Base-by-base conservation (phyloP, 345 rosid species). In the Cardiospermum halicacabum region DNA sequence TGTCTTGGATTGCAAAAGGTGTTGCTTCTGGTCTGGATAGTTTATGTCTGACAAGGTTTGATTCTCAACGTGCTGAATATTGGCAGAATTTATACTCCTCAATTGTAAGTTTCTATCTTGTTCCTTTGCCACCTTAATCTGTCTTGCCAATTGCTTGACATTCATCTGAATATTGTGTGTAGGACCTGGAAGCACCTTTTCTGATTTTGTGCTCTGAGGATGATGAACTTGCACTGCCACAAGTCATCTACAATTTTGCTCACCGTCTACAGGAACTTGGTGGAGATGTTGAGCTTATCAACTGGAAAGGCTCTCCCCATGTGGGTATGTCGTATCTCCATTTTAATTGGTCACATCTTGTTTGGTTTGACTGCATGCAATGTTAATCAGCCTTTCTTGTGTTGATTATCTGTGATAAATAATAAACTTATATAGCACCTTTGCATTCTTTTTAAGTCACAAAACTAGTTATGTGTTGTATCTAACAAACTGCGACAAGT, bases 171-270 rank as follows among this genome's bases (percentile, higher is more conserved):
- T 64, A 5, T 69, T 18, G 48, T 9, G 39, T 34, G 39, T 70
- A 94, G 99, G 89, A 82, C 56, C 68, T 90, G 18, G 91, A 82
- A 3, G 90, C 94, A 71, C 98, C 96, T 16, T 93, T 80, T 79
- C 90, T 93, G 32, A 73, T 93, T 68, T 54, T 94, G 53, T 94
- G 89, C 85, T 91, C 97, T 2, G 88, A 84, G 77, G 84, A 74
- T 75, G 96, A 94, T 48, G 83, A 79, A 11, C 85, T 84, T 50
- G 96, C 91, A 18, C 89, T 92, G 0, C 80, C 69, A 70, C 78
- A 74, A 60, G 79, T 73, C 19, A 83, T 94, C 65, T 70, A 65
- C 47, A 71, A 70, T 65, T 94, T 89, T 70, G 78, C 82, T 19
- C 81, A 63, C 71, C 76, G 59, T 36, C 68, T 94, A 32, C 91